A percentile compares a stretch with the other conserved stretches of the same genome.
These are phyloP conservation scores for Lablab purpureus DNA, from an alignment of 306 rosid species.

Conservation along the genomic window DNA sequence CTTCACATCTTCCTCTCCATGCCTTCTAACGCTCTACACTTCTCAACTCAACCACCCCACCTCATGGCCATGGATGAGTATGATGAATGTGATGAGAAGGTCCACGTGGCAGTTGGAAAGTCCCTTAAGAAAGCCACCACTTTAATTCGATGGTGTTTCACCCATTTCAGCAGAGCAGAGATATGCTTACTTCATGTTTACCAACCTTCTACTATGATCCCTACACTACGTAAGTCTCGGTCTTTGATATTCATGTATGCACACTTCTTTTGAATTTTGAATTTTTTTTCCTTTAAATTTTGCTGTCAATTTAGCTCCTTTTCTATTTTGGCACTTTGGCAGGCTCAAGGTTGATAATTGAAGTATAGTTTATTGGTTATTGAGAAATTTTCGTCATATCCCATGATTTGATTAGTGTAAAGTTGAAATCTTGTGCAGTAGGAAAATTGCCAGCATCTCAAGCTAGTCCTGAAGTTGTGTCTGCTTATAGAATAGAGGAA, in stretches of 20 bases:
- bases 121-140: slow-evolving; percentile 56
- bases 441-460: slow-evolving; percentile 80
- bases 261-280: not conserved
- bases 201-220: slow-evolving; percentile 73
- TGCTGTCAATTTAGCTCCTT: not conserved
- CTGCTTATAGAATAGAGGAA: slow-evolving; percentile 68
- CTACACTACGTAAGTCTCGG: slow-evolving; percentile 65
- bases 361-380: not conserved
- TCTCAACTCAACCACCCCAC: not conserved
- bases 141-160: slow-evolving; percentile 73
- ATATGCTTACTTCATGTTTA: slow-evolving; percentile 71
- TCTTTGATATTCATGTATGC: not conserved
- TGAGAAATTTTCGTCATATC: not conserved
- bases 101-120: slow-evolving; percentile 77
- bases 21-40: not conserved
- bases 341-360: not conserved
- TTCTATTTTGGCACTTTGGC: slow-evolving; percentile 12
- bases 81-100: slow-evolving; percentile 45
- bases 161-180: slow-evolving; percentile 50
- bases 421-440: slow-evolving; percentile 59
- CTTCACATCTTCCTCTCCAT: not conserved
- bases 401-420: slow-evolving; percentile 28
- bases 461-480: slow-evolving; percentile 67
- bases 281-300: not conserved
- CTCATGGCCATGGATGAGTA: slow-evolving; percentile 43